Conservation (phyloP, 2,329 filamentous ascomycete genomes). For the Botrytis elliptica region DNA sequence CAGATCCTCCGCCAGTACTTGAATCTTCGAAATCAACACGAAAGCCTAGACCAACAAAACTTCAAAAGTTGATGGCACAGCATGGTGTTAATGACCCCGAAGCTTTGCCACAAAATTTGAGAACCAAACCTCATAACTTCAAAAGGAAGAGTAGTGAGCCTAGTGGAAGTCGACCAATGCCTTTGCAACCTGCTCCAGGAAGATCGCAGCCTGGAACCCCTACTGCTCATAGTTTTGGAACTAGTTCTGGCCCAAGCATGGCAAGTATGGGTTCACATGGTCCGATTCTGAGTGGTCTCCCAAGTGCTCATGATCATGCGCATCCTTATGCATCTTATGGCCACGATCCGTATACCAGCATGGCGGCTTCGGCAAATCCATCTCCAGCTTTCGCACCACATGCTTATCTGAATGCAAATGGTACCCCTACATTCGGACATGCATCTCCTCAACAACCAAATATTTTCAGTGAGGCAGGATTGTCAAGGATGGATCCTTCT, state of each 20-base stretch:
- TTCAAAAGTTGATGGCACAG: slow-evolving; percentile 90
- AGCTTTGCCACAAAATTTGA: slow-evolving; percentile 72
- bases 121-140: slow-evolving; percentile 38
- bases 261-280: slow-evolving; percentile 31
- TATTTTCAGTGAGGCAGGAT: slow-evolving; percentile 35
- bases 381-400: slow-evolving; percentile 38
- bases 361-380: slow-evolving; percentile 28
- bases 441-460: slow-evolving; percentile 27
- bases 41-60: slow-evolving; percentile 93
- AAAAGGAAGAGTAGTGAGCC: slow-evolving; percentile 39
- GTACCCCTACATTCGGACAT: slow-evolving; percentile 28
- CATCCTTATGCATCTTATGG: slow-evolving; percentile 33
- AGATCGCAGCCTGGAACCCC: slow-evolving; percentile 37
- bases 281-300: slow-evolving; percentile 34
- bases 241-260: slow-evolving; percentile 25
- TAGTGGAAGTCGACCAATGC: slow-evolving; percentile 32
- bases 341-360: slow-evolving; percentile 34
- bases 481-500: slow-evolving; percentile 34
- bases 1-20: slow-evolving; percentile 78
- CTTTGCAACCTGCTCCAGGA: slow-evolving; percentile 38
- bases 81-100: slow-evolving; percentile 88
- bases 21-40: slow-evolving; percentile 87
- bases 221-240: slow-evolving; percentile 34
- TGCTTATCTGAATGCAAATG: slow-evolving; percentile 35
- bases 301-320: slow-evolving; percentile 33